phyloP scores from a whole-genome alignment of 1,284 basidiomycete genomes.

The Mycosarcoma maydis region DNA sequence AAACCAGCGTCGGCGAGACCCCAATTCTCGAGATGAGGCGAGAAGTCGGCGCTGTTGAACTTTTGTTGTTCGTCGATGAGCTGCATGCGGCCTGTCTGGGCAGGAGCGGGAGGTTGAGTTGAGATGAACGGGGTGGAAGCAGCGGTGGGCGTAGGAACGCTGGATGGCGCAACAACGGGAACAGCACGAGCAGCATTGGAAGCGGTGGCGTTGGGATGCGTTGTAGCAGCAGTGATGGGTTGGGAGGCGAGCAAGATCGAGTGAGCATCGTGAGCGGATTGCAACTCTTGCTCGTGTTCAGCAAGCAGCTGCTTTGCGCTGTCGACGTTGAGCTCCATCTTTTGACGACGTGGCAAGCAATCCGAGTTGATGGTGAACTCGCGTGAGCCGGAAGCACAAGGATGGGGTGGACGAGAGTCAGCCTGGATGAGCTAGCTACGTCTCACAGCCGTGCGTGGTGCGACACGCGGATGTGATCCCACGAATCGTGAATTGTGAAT shows the following conservation, averaged over 20 bases:
- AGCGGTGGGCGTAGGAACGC: not conserved
- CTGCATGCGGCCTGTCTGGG: conserved; percentile 54
- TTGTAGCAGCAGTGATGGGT: conserved; percentile 17
- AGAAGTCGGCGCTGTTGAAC: conserved; percentile 53
- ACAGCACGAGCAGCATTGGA: conserved; percentile 2
- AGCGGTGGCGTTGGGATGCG: conserved; percentile 11
- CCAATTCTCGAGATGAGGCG: conserved; percentile 52
- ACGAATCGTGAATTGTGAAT: too few relatives aligned
- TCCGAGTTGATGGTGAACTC: not conserved
- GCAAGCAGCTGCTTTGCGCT: conserved; percentile 41
- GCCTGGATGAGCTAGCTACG: too few relatives aligned
- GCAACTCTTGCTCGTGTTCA: conserved; percentile 30
- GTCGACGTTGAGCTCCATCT: conserved; percentile 48
- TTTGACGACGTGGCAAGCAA: not conserved
- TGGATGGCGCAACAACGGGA: not conserved
- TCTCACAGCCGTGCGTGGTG: too few relatives aligned
- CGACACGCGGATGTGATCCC: too few relatives aligned
- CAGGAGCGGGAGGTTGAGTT: not conserved
- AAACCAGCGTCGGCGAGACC: conserved; percentile 62
- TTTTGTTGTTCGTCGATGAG: conserved; percentile 64
- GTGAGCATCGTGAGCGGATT: conserved; percentile 17
- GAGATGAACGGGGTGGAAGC: not conserved
- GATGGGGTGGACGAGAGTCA: not conserved
- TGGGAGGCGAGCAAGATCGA: conserved; percentile 10
- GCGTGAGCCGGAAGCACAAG: not conserved